phyloP scores from a whole-genome alignment of 2,329 filamentous ascomycete genomes.

The Lasiodiplodia hormozganensis region DNA sequence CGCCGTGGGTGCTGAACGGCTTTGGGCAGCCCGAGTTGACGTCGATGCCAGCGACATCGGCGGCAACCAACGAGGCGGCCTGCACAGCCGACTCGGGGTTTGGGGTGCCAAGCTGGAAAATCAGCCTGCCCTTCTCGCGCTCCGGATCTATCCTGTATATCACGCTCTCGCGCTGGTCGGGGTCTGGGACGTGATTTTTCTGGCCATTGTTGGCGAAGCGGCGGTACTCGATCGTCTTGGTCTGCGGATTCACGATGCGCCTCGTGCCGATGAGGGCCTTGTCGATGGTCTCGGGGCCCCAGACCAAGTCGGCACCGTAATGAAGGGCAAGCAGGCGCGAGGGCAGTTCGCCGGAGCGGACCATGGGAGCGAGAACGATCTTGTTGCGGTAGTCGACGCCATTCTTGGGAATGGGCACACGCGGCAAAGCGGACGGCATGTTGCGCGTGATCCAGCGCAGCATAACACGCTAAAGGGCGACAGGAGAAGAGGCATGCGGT shows the following conservation, averaged over 20 bases:
- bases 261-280: constrained; percentile 87
- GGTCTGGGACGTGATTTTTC: constrained; percentile 61
- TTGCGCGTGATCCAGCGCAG: constrained; percentile 27
- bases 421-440: constrained; percentile 48
- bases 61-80: constrained; percentile 83
- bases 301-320: constrained; percentile 96
- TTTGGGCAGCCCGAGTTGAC: constrained; percentile 99
- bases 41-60: constrained; percentile 91
- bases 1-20: constrained; percentile 89
- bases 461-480: constrained; percentile 11
- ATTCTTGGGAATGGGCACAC: constrained; percentile 82
- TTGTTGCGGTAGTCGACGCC: constrained; percentile 95
- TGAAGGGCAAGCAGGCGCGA: constrained; percentile 87
- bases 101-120: constrained; percentile 93
- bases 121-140: constrained; percentile 74
- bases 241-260: constrained; percentile 76
- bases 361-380: constrained; percentile 96
- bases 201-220: constrained; percentile 75
- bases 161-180: constrained; percentile 61
- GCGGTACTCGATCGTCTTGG: constrained; percentile 84
- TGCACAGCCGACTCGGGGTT: constrained; percentile 82
- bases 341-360: constrained; percentile 93
- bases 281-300: constrained; percentile 97
- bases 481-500: neutral
- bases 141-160: constrained; percentile 85